Conservation (phyloP, 2,329 filamentous ascomycete genomes). For the Thermomyces lanuginosus region DNA sequence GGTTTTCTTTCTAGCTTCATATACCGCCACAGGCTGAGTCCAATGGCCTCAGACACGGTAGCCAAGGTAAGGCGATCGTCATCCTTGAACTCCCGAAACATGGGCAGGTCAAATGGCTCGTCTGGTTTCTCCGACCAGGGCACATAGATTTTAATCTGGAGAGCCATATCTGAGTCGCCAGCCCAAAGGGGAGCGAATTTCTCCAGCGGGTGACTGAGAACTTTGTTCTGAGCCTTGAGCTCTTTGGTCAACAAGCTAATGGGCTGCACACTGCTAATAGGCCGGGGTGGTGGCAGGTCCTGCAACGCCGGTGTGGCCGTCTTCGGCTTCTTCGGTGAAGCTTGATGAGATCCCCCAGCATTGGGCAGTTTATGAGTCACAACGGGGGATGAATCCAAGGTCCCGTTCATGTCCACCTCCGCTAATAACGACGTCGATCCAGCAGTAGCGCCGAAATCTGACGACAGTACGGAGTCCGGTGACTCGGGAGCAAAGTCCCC, state of each 20-base stretch:
- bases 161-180: constrained; percentile 42
- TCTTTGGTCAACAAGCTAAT: constrained; percentile 43
- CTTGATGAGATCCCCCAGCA: constrained; percentile 15
- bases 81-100: constrained; percentile 40
- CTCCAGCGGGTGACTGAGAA: constrained; percentile 45
- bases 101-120: constrained; percentile 41
- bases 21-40: constrained; percentile 46
- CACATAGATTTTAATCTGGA: constrained; percentile 48
- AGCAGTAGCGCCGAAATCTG: constrained; percentile 38
- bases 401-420: constrained; percentile 29
- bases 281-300: constrained; percentile 42
- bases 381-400: constrained; percentile 35
- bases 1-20: constrained; percentile 42
- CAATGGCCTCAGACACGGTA: constrained; percentile 47
- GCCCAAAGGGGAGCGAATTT: constrained; percentile 44
- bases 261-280: constrained; percentile 42
- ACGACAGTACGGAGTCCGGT: constrained; percentile 34
- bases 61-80: constrained; percentile 31
- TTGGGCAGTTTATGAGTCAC: constrained; percentile 26
- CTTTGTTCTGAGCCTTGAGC: constrained; percentile 39
- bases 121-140: constrained; percentile 42
- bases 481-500: constrained; percentile 34
- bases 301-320: constrained; percentile 35
- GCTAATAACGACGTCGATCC: constrained; percentile 43
- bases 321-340: constrained; percentile 38